These are phyloP conservation scores for Stachybotrys chlorohalonatus DNA, from an alignment of 2,329 filamentous ascomycete species.

Conservation along the genomic window DNA sequence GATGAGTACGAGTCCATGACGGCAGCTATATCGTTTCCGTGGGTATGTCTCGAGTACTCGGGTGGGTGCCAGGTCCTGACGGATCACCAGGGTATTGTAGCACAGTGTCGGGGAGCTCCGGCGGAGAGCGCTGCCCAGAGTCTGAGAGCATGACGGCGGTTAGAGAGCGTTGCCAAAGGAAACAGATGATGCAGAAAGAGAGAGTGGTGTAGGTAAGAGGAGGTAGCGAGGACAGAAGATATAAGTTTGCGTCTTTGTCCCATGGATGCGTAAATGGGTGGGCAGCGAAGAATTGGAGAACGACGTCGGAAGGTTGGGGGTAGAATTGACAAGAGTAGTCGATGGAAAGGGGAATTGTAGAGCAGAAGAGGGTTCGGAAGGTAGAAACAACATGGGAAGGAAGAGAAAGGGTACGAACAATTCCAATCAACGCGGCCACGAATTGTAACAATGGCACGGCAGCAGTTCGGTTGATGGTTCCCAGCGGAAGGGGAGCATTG, in stretches of 20 bases:
- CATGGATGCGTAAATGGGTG: not conserved
- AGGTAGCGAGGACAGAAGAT: conserved; percentile 2
- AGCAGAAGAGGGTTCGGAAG: conserved; percentile 2
- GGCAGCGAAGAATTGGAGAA: not conserved
- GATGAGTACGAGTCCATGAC: conserved; percentile 47
- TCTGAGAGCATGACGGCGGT: conserved; percentile 44
- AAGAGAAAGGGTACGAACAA: conserved; percentile 21
- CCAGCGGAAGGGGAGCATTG: conserved; percentile 9
- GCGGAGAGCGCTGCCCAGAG: conserved; percentile 30
- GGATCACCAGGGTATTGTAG: not conserved
- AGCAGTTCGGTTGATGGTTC: conserved; percentile 10
- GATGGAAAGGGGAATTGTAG: not conserved
- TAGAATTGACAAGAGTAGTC: conserved; percentile 4
- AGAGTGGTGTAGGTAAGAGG: not conserved
- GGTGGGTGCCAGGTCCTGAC: not conserved
- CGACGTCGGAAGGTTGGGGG: conserved; percentile 1
- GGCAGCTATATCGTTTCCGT: conserved; percentile 2
- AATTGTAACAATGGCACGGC: conserved; percentile 12
- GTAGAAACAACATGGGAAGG: conserved; percentile 2
- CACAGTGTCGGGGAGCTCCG: conserved; percentile 3
- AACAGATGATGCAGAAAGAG: conserved; percentile 13
- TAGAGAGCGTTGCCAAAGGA: conserved; percentile 40
- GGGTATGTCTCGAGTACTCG: conserved; percentile 1
- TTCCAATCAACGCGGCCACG: conserved; percentile 18
- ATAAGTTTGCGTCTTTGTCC: not conserved